Evolutionary conservation across 345 rosid genomes (phyloP).

Genomic region (Gossypium australe): DNA sequence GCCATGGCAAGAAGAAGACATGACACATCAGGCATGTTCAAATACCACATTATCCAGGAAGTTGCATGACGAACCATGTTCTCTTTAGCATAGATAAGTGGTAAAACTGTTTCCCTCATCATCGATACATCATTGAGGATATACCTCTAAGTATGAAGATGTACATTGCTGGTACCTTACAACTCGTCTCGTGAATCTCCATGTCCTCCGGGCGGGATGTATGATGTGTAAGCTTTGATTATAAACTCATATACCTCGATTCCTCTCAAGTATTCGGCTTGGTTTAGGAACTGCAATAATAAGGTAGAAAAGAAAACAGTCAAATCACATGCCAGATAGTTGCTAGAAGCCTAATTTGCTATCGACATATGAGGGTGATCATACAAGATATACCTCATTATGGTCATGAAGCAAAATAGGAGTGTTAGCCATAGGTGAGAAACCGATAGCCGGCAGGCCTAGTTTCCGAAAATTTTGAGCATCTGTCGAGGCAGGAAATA

Average conservation of each 20-base stretch:
- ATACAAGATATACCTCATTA: slow-evolving; percentile 55
- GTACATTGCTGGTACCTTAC: slow-evolving; percentile 22
- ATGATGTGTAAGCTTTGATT: slow-evolving; percentile 59
- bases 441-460: slow-evolving; percentile 81
- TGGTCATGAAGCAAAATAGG: slow-evolving; percentile 89
- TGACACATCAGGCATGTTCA: background rate
- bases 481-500: slow-evolving; percentile 89
- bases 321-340: background rate
- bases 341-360: background rate
- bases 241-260: slow-evolving; percentile 67
- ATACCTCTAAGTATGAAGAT: background rate
- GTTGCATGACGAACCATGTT: background rate
- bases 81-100: background rate
- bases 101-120: background rate
- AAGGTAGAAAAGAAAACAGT: slow-evolving; percentile 13
- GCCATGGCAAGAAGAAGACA: background rate
- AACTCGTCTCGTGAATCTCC: slow-evolving; percentile 56
- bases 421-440: slow-evolving; percentile 89
- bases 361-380: background rate
- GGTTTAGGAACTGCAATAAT: slow-evolving; percentile 63
- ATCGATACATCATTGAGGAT: background rate
- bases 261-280: slow-evolving; percentile 81
- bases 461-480: slow-evolving; percentile 59
- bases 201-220: slow-evolving; percentile 22
- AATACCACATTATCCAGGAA: background rate